phyloP scores from a whole-genome alignment of 345 rosid genomes.

The Angophora floribunda region DNA sequence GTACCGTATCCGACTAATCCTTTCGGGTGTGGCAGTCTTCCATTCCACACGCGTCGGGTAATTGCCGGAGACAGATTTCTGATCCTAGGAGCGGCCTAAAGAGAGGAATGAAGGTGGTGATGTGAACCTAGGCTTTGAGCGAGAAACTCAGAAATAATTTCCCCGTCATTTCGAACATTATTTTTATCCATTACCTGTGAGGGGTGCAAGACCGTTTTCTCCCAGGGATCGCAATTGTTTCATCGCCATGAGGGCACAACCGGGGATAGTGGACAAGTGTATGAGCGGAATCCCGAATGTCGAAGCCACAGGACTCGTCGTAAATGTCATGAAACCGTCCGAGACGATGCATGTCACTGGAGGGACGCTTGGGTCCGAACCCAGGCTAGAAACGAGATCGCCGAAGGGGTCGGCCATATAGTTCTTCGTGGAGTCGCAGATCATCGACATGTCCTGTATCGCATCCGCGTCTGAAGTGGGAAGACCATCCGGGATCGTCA shows the following conservation, averaged over 20 bases:
- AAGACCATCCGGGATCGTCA: background rate
- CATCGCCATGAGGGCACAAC: background rate
- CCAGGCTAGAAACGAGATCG: background rate
- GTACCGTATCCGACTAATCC: background rate
- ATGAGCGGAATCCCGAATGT: background rate
- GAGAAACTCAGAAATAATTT: too few relatives aligned
- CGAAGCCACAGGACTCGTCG: background rate
- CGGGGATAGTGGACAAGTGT: background rate
- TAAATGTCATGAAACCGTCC: background rate
- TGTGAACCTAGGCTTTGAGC: background rate
- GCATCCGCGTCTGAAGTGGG: background rate
- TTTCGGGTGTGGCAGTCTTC: background rate
- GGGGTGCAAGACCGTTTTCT: constrained; percentile 2
- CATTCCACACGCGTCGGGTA: background rate
- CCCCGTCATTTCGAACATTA: too few relatives aligned
- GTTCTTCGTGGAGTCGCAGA: background rate
- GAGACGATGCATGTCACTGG: background rate
- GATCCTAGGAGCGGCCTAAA: background rate
- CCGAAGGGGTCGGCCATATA: background rate
- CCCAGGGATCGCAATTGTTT: background rate
- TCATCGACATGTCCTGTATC: background rate
- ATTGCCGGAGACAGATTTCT: too few relatives aligned
- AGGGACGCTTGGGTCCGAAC: background rate
- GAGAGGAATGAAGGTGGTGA: background rate
- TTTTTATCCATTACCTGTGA: background rate